phyloP scores from a whole-genome alignment of 768 basidiomycete species.

The Auricularia sp. region DNA sequence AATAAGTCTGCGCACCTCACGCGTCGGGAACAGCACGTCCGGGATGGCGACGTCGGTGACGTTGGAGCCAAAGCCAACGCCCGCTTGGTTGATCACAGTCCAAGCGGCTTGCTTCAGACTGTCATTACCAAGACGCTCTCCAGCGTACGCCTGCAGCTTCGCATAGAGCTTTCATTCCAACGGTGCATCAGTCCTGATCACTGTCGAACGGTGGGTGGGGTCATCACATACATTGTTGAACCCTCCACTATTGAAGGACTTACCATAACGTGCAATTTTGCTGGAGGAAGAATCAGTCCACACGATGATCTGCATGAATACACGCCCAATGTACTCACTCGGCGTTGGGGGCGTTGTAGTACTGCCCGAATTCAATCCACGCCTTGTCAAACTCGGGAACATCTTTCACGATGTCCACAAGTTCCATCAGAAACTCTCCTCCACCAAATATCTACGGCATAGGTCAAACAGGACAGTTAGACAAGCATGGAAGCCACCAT shows the following conservation, averaged over 20 bases:
- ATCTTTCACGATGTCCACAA: background rate
- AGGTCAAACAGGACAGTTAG: background rate
- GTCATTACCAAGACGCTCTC: slow-evolving; percentile 1
- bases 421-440: background rate
- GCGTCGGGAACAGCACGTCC: background rate
- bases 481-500: background rate
- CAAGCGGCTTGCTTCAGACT: slow-evolving; percentile 4
- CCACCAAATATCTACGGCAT: background rate
- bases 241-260: background rate
- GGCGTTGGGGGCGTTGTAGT: slow-evolving; percentile 1
- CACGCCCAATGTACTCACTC: background rate
- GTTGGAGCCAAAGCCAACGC: slow-evolving; percentile 9
- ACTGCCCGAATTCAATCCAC: background rate
- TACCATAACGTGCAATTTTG: background rate
- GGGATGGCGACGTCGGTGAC: background rate
- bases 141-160: slow-evolving; percentile 4
- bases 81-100: slow-evolving; percentile 6
- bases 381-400: slow-evolving; percentile 1
- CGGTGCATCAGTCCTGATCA: background rate
- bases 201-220: background rate
- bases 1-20: background rate
- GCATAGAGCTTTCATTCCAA: background rate
- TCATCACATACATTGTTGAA: background rate
- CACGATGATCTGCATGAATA: background rate
- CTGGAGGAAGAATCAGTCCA: background rate